Percentiles rank a stretch among this genome's conserved stretches.
Conservation (phyloP, 495 filamentous ascomycete genomes). For the Penicillium goetzii region DNA sequence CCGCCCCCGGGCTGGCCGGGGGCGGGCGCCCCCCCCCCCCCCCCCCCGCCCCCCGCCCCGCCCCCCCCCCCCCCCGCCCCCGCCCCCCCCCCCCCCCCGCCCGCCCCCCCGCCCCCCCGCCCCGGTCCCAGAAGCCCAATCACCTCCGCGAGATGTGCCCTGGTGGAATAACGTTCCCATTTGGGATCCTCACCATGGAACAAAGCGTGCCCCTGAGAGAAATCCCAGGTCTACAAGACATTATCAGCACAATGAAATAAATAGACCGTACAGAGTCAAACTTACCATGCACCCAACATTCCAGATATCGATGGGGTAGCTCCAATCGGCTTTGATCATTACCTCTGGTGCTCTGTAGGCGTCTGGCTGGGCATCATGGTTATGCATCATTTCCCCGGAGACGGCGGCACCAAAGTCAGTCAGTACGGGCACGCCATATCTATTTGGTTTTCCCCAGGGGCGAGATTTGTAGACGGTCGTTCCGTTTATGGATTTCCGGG, state of each 20-base stretch:
- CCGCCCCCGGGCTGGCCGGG: too few relatives aligned
- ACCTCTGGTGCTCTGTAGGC: not conserved
- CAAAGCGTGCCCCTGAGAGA: not conserved
- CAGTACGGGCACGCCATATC: not conserved
- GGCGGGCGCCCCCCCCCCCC: too few relatives aligned
- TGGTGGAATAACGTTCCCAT: not conserved
- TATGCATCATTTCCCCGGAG: not conserved
- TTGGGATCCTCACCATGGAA: not conserved
- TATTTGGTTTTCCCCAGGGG: not conserved
- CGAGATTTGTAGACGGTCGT: not conserved
- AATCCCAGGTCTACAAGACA: not conserved
- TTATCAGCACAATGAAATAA: not conserved
- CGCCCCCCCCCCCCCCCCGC: too few relatives aligned
- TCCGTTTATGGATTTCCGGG: not conserved
- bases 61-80: too few relatives aligned
- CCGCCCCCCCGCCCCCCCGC: too few relatives aligned
- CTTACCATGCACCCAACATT: not conserved
- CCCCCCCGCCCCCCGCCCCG: too few relatives aligned
- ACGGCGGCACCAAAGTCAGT: not conserved
- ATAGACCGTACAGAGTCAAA: not conserved
- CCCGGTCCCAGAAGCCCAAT: not conserved
- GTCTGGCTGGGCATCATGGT: not conserved
- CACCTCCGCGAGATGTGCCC: not conserved
- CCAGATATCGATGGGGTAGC: not conserved
- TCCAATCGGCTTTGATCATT: not conserved